These are phyloP conservation scores for Claviceps quebecensis DNA, from an alignment of 2,329 filamentous ascomycete species.

Conservation along the genomic window DNA sequence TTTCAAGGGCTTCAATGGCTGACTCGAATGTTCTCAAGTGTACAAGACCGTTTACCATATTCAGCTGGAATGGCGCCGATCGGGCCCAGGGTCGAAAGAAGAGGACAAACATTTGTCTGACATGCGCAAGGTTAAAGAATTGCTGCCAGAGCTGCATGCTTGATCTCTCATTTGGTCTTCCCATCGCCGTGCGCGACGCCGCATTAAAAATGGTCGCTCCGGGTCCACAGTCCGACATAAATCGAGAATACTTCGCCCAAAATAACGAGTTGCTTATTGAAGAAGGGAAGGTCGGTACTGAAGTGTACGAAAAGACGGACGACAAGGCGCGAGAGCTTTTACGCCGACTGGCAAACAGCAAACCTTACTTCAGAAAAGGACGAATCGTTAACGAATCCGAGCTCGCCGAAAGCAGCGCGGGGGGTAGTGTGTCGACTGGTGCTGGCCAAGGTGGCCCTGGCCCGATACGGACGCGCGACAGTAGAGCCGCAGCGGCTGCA, in stretches of 20 bases:
- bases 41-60: slow-evolving; percentile 89
- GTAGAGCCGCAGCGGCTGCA: slow-evolving; percentile 33
- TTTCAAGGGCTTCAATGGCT: not conserved
- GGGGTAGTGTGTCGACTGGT: slow-evolving; percentile 35
- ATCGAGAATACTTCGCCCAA: slow-evolving; percentile 94
- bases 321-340: slow-evolving; percentile 88
- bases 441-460: slow-evolving; percentile 52
- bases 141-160: slow-evolving; percentile 99
- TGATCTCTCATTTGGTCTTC: slow-evolving; percentile 87
- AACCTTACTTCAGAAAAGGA: slow-evolving; percentile 89
- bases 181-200: slow-evolving; percentile 88
- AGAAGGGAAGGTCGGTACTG: slow-evolving; percentile 69
- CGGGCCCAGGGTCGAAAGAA: slow-evolving; percentile 79
- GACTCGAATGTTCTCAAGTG: slow-evolving; percentile 32
- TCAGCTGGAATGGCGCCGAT: slow-evolving; percentile 80
- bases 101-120: slow-evolving; percentile 88
- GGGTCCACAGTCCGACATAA: slow-evolving; percentile 81
- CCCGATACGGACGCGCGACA: slow-evolving; percentile 64
- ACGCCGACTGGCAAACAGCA: slow-evolving; percentile 72
- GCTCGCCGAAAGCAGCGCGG: slow-evolving; percentile 20
- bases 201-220: slow-evolving; percentile 96
- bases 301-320: slow-evolving; percentile 93
- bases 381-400: slow-evolving; percentile 51
- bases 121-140: slow-evolving; percentile 93
- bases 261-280: slow-evolving; percentile 94